Evolutionary conservation across 495 filamentous ascomycete species (phyloP), one percentile per base, ranked within the genome.

Genomic region (Penicillium daleae): DNA sequence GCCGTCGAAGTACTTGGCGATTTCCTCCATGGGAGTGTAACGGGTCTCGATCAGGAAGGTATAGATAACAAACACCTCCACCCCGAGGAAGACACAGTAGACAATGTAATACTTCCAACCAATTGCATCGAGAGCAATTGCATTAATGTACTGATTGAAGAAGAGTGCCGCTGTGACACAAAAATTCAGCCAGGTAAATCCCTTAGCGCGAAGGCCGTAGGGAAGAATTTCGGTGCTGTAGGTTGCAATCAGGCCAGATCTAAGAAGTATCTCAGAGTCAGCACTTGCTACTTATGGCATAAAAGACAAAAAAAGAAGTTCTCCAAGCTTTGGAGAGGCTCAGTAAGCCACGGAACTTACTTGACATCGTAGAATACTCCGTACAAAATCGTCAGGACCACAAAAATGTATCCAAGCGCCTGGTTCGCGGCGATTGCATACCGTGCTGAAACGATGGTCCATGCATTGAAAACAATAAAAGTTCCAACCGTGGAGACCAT

Each of bases 401-500:
- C 82, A 5, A 83, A 81, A 12, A 88, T 75, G 44, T 82, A 81
- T 8, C 74, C 83, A 44, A 52, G 29, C 6, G 49, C 49, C 26
- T 52, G 49, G 12, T 32, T 52, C 6, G 26, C n/a, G 9, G 26
- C 49, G 6, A 52, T 27, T 6, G 10, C 49, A n/a, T 52, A 52
- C 3, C 49, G 49, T 4, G 49, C 49, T 15, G 83, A 82, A 7
- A 82, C 77, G 40, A 85, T 72, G 22, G 85, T 68, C 80, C 82
- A 82, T 72, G 86, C 77, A 52, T 83, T 72, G 66, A 85, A 87
- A 56, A 80, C 81, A 31, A 73, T 59, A 53, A 84, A 76, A 83
- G 88, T 89, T 42, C 79, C 80, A 8, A 70, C 71, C 4, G 86
- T 88, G 24, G 84, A 75, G 66, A 83, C 82, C 21, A 90, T 76